Evolutionary conservation across 2,329 filamentous ascomycete species (phyloP).

Genomic region (Xylaria sp.): DNA sequence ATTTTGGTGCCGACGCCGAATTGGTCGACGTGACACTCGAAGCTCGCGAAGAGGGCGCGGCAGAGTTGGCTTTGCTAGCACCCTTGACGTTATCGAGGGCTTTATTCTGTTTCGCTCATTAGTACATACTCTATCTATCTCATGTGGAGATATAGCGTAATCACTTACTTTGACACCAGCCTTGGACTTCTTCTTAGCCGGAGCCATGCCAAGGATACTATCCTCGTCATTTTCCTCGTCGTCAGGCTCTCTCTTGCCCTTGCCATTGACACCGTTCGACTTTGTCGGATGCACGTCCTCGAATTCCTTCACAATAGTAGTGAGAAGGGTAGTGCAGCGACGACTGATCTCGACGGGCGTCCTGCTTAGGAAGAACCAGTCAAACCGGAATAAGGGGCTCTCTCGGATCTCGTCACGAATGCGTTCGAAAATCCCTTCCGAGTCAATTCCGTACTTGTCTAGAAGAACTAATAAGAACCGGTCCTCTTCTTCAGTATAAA

Average conservation of each 20-base stretch:
- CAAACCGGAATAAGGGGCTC: constrained; percentile 93
- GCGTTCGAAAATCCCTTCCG: constrained; percentile 87
- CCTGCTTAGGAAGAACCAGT: constrained; percentile 98
- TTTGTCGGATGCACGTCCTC: constrained; percentile 70
- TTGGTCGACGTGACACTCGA: constrained; percentile 85
- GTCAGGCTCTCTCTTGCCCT: constrained; percentile 77
- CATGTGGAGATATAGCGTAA: constrained; percentile 10
- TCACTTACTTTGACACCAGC: constrained; percentile 82
- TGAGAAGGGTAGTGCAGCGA: constrained; percentile 91
- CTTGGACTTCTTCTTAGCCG: constrained; percentile 95
- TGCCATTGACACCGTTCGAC: constrained; percentile 71
- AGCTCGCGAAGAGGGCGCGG: constrained; percentile 81
- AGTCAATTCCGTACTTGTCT: constrained; percentile 91
- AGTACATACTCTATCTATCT: constrained; percentile 24
- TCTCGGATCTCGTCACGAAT: constrained; percentile 98
- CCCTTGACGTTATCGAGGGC: constrained; percentile 87
- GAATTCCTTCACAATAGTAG: constrained; percentile 94
- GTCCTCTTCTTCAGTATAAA: constrained; percentile 98
- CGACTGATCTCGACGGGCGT: constrained; percentile 93
- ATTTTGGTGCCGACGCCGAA: constrained; percentile 60
- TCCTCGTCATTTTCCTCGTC: constrained; percentile 89
- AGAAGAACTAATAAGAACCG: constrained; percentile 93
- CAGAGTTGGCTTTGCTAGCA: constrained; percentile 77
- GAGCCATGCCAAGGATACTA: constrained; percentile 79
- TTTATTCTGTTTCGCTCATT: constrained; percentile 76